Base-by-base conservation (phyloP, 345 rosid genomes). In the Draba incana region DNA sequence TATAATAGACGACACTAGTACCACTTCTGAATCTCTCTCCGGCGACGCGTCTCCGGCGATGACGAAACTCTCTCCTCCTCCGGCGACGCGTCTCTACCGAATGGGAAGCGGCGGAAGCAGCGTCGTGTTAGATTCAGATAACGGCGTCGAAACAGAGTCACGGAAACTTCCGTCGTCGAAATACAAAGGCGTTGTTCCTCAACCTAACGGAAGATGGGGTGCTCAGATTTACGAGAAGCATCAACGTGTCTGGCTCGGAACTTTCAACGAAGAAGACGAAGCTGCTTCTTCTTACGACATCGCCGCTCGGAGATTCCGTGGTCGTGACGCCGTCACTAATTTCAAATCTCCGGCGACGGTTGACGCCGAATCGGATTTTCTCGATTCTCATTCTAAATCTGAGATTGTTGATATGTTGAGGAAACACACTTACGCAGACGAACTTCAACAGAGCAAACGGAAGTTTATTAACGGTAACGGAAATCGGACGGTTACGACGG, bases 181-280 rank as follows among this genome's bases (percentile, higher is more conserved):
- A 49, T 93, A 76, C 84, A 93, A 90, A 74, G 99, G 99, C 4
- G 99, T 94, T 2, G 96, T 91, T 1, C 93, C 96, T 2, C 95
- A 91, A 57, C 96, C 99, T 9, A 91, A 91, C 69, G 98, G 99
- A 51, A 79, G 97, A 2, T 94, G 99, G 99, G 99, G 97, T 0
- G 95, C 96, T 14, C 96, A 94, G 86, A 94, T 94, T 69, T 91
- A 94, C 82, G 97, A 91, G 88, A 91, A 85, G 80, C 96, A 89
- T 48, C 96, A 87, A 43, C 81, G 97, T 3, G 90, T 94, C 9
- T 94, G 99, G 99, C 84, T 94, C 1, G 99, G 99, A 0, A 94
- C 98, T n/a, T 94, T 87, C 75, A 89, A 85, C 53, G 83, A 81
- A 49, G 92, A 89, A 76, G 82, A 84, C 10, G 97, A 89, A 41